Evolutionary conservation across 1,139 yeast species (phyloP).

Genomic region (Geotrichum macrosporum): DNA sequence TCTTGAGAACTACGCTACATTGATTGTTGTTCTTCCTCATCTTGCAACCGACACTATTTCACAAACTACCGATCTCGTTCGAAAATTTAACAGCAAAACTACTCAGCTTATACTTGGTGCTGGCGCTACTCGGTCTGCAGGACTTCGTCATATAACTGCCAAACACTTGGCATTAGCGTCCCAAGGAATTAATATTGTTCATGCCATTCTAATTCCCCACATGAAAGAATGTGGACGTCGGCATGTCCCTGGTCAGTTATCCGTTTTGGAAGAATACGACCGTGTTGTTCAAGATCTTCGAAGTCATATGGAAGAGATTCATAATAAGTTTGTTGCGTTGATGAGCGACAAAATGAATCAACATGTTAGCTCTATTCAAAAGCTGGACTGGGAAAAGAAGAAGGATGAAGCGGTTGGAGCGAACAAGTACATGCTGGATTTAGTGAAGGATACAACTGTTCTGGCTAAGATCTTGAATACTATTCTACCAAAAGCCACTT

Average conservation of each 20-base stretch:
- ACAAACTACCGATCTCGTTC: constrained; percentile 49
- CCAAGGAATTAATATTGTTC: constrained; percentile 50
- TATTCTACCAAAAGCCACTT: constrained; percentile 53
- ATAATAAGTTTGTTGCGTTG: constrained; percentile 59
- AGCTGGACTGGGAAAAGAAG: constrained; percentile 47
- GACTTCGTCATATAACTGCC: constrained; percentile 69
- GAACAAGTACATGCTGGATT: constrained; percentile 60
- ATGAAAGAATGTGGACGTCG: constrained; percentile 35
- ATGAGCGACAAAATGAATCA: constrained; percentile 59
- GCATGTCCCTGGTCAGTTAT: constrained; percentile 21
- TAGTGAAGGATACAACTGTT: constrained; percentile 63
- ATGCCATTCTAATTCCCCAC: constrained; percentile 38
- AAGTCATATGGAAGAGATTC: constrained; percentile 65
- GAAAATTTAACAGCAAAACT: constrained; percentile 52
- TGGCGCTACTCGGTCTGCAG: constrained; percentile 67
- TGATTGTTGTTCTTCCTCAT: constrained; percentile 49
- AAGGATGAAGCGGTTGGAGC: constrained; percentile 32
- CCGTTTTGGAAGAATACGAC: constrained; percentile 42
- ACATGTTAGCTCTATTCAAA: constrained; percentile 39
- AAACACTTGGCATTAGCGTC: constrained; percentile 68
- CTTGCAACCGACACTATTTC: constrained; percentile 40
- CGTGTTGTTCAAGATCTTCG: constrained; percentile 39
- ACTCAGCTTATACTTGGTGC: constrained; percentile 68
- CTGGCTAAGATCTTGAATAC: constrained; percentile 58
- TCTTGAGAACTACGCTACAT: constrained; percentile 48